Conservation (phyloP, 2,329 filamentous ascomycete genomes). For the Phaeosphaeriaceae sp. region DNA sequence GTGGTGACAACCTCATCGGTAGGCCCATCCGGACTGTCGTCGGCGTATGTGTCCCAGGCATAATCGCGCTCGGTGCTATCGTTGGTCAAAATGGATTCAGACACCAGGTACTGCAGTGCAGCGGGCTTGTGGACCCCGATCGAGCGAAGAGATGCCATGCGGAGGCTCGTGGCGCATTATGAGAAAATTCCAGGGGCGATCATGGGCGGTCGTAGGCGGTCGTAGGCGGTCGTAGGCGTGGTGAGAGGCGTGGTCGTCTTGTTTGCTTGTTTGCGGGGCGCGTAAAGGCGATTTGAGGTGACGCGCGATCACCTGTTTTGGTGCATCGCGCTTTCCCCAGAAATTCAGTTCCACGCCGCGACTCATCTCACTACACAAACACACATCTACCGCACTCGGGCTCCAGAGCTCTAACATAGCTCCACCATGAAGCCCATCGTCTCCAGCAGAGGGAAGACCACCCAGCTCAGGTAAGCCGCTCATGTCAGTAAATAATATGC, state of each 20-base stretch:
- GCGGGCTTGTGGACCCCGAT: slow-evolving; percentile 89
- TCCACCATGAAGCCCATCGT: slow-evolving; percentile 75
- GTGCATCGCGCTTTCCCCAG: slow-evolving; percentile 29
- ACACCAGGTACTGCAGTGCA: slow-evolving; percentile 81
- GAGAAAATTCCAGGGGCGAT: slow-evolving; percentile 20
- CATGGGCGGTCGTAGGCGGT: slow-evolving; percentile 12
- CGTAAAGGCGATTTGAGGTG: slow-evolving; percentile 18
- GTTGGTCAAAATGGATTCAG: slow-evolving; percentile 76
- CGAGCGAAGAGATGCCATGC: slow-evolving; percentile 90
- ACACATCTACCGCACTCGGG: neutral
- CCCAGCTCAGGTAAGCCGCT: slow-evolving; percentile 38
- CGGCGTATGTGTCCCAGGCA: slow-evolving; percentile 72
- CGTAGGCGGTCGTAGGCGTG: slow-evolving; percentile 12
- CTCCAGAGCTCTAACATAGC: neutral
- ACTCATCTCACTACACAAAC: slow-evolving; percentile 1
- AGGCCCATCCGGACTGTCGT: slow-evolving; percentile 52
- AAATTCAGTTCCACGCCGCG: slow-evolving; percentile 7
- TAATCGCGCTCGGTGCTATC: slow-evolving; percentile 73
- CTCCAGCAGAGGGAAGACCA: slow-evolving; percentile 38
- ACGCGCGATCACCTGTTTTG: slow-evolving; percentile 33
- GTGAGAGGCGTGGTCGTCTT: slow-evolving; percentile 1
- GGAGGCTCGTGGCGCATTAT: slow-evolving; percentile 39
- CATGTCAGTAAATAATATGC: neutral
- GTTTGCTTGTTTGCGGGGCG: slow-evolving; percentile 27
- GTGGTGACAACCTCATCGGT: slow-evolving; percentile 86